A percentile compares a stretch with the other conserved stretches of the same genome.
phyloP scores from a whole-genome alignment of 345 rosid genomes.

The Eucalyptus polyanthemos region DNA sequence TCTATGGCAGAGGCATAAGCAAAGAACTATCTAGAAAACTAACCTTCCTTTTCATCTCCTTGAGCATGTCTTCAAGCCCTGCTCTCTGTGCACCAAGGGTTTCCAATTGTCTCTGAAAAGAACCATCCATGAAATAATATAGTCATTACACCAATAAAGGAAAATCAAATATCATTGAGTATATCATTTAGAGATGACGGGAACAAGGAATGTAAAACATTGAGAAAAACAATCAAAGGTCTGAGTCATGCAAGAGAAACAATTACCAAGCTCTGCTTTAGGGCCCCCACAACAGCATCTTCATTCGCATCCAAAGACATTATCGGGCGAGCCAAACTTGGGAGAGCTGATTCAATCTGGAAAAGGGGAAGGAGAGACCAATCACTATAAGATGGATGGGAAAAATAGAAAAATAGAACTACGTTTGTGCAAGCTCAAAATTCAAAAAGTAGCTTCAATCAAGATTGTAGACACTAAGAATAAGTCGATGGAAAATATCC shows the following conservation, averaged over 20 bases:
- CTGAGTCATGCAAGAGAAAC: background rate
- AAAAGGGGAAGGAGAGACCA: background rate
- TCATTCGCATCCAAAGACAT: constrained; percentile 96
- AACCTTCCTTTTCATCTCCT: constrained; percentile 98
- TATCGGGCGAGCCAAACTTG: constrained; percentile 81
- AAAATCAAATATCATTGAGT: background rate
- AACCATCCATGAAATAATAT: background rate
- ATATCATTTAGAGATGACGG: background rate
- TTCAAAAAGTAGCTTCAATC: background rate
- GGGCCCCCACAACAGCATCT: constrained; percentile 86
- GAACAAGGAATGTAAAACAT: background rate
- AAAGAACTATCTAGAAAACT: background rate
- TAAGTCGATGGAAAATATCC: background rate
- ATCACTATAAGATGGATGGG: background rate
- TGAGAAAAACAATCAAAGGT: background rate
- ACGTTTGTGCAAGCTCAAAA: background rate
- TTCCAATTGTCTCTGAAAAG: constrained; percentile 87
- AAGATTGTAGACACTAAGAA: background rate
- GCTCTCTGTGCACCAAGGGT: constrained; percentile 95
- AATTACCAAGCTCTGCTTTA: constrained; percentile 90
- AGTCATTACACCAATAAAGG: background rate
- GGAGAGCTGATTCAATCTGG: constrained; percentile 92
- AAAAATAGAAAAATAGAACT: background rate
- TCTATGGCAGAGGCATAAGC: background rate
- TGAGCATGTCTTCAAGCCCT: constrained; percentile 98